These are phyloP conservation scores for sweet orange (Citrus sinensis) DNA, from an alignment of 345 rosid genomes.

Conservation along the genomic window DNA sequence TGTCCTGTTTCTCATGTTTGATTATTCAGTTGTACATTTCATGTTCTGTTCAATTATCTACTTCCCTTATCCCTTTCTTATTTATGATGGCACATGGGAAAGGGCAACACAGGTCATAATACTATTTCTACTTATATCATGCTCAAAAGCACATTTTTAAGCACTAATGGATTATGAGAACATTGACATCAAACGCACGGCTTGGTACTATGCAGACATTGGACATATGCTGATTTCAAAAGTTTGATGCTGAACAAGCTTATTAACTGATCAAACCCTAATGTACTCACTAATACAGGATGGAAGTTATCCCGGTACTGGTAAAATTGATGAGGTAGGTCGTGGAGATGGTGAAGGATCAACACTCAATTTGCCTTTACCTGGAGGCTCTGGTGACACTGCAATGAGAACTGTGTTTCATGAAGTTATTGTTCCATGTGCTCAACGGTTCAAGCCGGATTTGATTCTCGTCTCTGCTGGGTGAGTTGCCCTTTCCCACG, in stretches of 20 bases:
- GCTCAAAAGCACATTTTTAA: slow-evolving; percentile 1
- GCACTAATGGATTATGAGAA: neutral
- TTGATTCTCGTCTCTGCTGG: slow-evolving; percentile 97
- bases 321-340: slow-evolving; percentile 71
- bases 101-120: neutral
- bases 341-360: slow-evolving; percentile 85
- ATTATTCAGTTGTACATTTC: neutral
- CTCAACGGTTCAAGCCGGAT: slow-evolving; percentile 87
- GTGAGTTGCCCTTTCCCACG: slow-evolving; percentile 37
- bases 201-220: neutral
- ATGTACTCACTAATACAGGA: slow-evolving; percentile 35
- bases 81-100: neutral
- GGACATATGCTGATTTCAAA: neutral
- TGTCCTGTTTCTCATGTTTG: neutral
- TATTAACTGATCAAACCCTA: neutral
- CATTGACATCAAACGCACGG: neutral
- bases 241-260: neutral
- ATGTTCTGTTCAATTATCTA: too few species aligned
- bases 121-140: neutral
- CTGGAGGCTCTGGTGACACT: slow-evolving; percentile 91
- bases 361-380: slow-evolving; percentile 82
- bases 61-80: neutral
- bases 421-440: slow-evolving; percentile 85
- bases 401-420: slow-evolving; percentile 83
- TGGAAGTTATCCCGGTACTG: slow-evolving; percentile 96